Evolutionary conservation across 1,139 yeast species (phyloP).

Genomic region (Candida sanyaensis): DNA sequence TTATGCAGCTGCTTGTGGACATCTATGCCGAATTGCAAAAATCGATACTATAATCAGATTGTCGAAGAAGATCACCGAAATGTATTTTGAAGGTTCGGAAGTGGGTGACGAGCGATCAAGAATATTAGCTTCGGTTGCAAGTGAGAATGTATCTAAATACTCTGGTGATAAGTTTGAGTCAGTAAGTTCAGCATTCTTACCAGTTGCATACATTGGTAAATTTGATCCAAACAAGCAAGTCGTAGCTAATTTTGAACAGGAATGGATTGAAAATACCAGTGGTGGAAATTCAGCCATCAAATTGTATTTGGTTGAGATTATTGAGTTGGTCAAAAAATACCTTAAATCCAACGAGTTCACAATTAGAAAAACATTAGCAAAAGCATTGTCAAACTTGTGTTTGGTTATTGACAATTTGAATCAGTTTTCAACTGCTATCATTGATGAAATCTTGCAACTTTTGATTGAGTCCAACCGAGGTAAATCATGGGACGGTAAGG

Average conservation of each 20-base stretch:
- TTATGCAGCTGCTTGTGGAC: slow-evolving; percentile 81
- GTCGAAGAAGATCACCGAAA: slow-evolving; percentile 48
- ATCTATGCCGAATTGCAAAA: slow-evolving; percentile 66
- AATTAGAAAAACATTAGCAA: slow-evolving; percentile 71
- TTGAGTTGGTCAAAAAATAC: slow-evolving; percentile 49
- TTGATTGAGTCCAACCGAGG: slow-evolving; percentile 71
- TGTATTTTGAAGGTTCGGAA: slow-evolving; percentile 63
- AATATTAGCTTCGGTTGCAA: slow-evolving; percentile 59
- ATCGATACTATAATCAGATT: slow-evolving; percentile 56
- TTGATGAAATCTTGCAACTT: slow-evolving; percentile 47
- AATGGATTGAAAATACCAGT: slow-evolving; percentile 83
- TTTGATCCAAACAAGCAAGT: slow-evolving; percentile 60
- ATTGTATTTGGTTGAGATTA: slow-evolving; percentile 73
- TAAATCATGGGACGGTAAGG: slow-evolving; percentile 89
- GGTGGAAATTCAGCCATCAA: slow-evolving; percentile 70
- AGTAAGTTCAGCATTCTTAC: slow-evolving; percentile 67
- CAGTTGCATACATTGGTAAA: slow-evolving; percentile 77
- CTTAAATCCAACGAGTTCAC: slow-evolving; percentile 62
- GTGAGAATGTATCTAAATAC: slow-evolving; percentile 68
- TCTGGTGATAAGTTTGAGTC: slow-evolving; percentile 69
- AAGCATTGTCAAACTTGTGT: slow-evolving; percentile 65
- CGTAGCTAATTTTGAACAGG: slow-evolving; percentile 53
- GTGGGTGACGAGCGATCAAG: slow-evolving; percentile 50
- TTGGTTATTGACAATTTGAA: slow-evolving; percentile 38
- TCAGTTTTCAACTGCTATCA: slow-evolving; percentile 26